Base-by-base conservation (phyloP, 2,329 filamentous ascomycete species). In the Acarospora socialis region DNA sequence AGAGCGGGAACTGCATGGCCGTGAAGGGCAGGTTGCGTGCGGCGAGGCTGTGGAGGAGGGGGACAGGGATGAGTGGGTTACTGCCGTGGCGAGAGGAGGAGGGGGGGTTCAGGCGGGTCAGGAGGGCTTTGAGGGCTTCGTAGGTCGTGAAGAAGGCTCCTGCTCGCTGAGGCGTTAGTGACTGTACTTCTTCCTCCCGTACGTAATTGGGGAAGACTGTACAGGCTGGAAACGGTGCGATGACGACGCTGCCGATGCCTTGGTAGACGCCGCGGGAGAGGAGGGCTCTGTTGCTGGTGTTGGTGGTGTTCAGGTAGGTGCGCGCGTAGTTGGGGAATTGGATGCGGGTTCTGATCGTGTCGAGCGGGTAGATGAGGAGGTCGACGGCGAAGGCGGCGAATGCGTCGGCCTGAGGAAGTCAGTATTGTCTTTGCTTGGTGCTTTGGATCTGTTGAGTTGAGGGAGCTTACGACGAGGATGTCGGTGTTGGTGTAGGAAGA, bases 141-240 rank as follows among this genome's bases (percentile, higher is more conserved):
- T 93, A 93, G 1, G 81, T 86, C 2, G 80, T 84, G 56, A 93
- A 93, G 61, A 93, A 93, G 7, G 82, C 66, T 37, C 82, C 83
- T 31, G 83, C 80, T 79, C 43, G 30, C 21, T 18, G 20, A 13
- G 22, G 22, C 7, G 22, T 7, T 15, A 13, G 12, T n/a, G n/a
- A n/a, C n/a, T n/a, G n/a, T n/a, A n/a, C n/a, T n/a, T n/a, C n/a
- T n/a, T n/a, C n/a, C n/a, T n/a, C n/a, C n/a, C n/a, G n/a, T n/a
- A n/a, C n/a, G 13, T 21, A 19, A 7, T 20, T 16, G 12, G n/a
- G 31, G 13, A 16, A 21, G 21, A 12, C 26, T 44, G 38, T 53
- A 81, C 78, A 81, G 34, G 80, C 81, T n/a, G 86, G 84, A n/a
- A 93, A 61, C 0, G 84, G 93, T 7, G 82, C 80, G 18, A 93